A percentile compares a stretch with the other conserved stretches of the same genome.
Conservation (phyloP, 495 filamentous ascomycete genomes). For the Penicillium paxilli region DNA sequence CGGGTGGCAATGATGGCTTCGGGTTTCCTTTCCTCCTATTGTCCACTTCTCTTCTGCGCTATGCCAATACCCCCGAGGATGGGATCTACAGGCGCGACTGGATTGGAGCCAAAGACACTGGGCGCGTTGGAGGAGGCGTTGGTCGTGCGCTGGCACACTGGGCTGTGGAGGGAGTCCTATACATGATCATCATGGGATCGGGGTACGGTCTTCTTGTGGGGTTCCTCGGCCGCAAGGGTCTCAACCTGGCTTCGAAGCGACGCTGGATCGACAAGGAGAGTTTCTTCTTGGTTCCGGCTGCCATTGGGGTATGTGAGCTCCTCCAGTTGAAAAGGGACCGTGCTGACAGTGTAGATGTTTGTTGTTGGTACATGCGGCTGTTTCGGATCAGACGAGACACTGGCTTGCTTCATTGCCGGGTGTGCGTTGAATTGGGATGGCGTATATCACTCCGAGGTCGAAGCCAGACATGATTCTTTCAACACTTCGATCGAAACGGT, state of each 20-base stretch:
- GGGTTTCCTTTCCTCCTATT: constrained; percentile 61
- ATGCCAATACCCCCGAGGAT: constrained; percentile 40
- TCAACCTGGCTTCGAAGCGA: constrained; percentile 28
- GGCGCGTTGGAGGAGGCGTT: constrained; percentile 34
- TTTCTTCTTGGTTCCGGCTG: constrained; percentile 32
- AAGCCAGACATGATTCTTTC: constrained; percentile 40
- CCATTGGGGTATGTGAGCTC: constrained; percentile 28
- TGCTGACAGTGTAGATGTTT: constrained; percentile 24
- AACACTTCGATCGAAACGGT: constrained; percentile 34
- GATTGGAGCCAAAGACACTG: constrained; percentile 31
- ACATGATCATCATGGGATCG: constrained; percentile 41
- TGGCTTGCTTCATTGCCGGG: constrained; percentile 42
- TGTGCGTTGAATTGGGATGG: constrained; percentile 43
- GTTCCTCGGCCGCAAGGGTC: constrained; percentile 28
- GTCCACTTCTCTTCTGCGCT: constrained; percentile 53
- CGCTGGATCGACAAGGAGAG: constrained; percentile 39
- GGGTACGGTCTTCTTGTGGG: constrained; percentile 36
- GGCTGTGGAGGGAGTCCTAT: constrained; percentile 38
- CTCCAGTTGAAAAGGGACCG: neutral
- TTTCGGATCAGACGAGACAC: constrained; percentile 40
- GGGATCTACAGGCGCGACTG: constrained; percentile 19
- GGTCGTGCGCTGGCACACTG: constrained; percentile 38
- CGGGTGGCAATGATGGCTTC: constrained; percentile 62
- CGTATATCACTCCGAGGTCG: constrained; percentile 30
- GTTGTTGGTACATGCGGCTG: constrained; percentile 42